A percentile compares a stretch with the other conserved stretches of the same genome.
Conservation (phyloP, 1,284 basidiomycete species). For the Macrocybe sp. region DNA sequence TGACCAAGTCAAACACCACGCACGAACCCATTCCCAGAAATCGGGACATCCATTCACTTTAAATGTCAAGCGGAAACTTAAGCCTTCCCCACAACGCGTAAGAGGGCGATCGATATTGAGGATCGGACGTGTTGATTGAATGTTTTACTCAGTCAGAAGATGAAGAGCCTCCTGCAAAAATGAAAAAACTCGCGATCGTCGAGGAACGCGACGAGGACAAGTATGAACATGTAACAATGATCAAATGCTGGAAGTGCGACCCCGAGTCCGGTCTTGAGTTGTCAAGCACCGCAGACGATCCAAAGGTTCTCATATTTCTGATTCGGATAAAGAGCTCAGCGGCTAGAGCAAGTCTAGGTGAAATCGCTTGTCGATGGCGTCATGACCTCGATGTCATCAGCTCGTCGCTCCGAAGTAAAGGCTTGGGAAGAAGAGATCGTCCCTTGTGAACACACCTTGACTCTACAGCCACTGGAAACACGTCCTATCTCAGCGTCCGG, state of each 20-base stretch:
- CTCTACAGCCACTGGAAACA: conserved; percentile 62
- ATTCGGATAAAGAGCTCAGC: background rate
- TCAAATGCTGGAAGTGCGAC: conserved; percentile 81
- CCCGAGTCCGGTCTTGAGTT: conserved; percentile 47
- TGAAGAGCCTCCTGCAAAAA: conserved; percentile 80
- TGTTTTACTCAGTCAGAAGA: conserved; percentile 38
- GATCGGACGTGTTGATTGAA: background rate
- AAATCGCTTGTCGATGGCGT: conserved; percentile 63
- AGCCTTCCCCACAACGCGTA: conserved; percentile 64
- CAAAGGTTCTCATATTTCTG: conserved; percentile 23
- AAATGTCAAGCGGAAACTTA: conserved; percentile 77
- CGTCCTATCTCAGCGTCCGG: conserved; percentile 56
- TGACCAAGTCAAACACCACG: conserved; percentile 60
- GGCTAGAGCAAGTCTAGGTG: conserved; percentile 30
- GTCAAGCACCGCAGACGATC: conserved; percentile 24
- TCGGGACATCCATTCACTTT: conserved; percentile 75
- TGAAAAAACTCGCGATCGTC: conserved; percentile 85
- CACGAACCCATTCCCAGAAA: conserved; percentile 65
- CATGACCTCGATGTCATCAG: conserved; percentile 82
- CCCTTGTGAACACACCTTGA: conserved; percentile 84
- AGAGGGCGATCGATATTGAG: conserved; percentile 23
- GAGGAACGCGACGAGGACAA: conserved; percentile 87
- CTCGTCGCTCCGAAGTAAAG: conserved; percentile 91
- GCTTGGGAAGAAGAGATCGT: conserved; percentile 96
- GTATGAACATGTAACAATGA: conserved; percentile 64